phyloP scores from a whole-genome alignment of 192 early-diverging fungal genomes.

The Coemansia sp. region DNA sequence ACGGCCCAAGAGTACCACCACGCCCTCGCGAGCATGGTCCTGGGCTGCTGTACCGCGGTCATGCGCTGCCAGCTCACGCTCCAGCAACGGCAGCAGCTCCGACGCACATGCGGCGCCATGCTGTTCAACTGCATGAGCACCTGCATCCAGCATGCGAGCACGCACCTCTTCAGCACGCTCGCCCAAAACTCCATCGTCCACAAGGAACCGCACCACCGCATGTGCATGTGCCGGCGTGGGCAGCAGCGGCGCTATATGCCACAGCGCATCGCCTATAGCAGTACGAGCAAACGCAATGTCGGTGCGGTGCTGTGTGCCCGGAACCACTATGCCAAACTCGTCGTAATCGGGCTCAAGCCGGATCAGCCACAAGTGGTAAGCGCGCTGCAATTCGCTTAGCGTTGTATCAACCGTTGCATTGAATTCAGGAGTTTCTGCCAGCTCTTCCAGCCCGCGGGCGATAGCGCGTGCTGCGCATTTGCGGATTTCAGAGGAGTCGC shows the following conservation, averaged over 20 bases:
- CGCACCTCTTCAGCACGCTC: slow-evolving; percentile 79
- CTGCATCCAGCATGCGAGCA: slow-evolving; percentile 80
- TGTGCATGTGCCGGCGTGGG: slow-evolving; percentile 52
- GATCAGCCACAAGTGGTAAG: slow-evolving; percentile 53
- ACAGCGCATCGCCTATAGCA: slow-evolving; percentile 77
- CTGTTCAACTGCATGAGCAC: slow-evolving; percentile 69
- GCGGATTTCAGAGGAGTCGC: slow-evolving; percentile 25
- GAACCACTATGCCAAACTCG: slow-evolving; percentile 84
- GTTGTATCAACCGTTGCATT: slow-evolving; percentile 11
- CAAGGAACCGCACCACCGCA: slow-evolving; percentile 72
- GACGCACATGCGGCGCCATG: slow-evolving; percentile 68
- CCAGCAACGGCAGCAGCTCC: slow-evolving; percentile 72
- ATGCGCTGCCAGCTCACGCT: slow-evolving; percentile 71
- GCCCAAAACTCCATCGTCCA: slow-evolving; percentile 79
- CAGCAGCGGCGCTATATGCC: slow-evolving; percentile 63
- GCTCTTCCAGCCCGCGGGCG: slow-evolving; percentile 13
- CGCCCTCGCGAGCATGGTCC: slow-evolving; percentile 87
- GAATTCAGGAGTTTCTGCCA: slow-evolving; percentile 1
- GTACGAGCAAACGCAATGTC: slow-evolving; percentile 80
- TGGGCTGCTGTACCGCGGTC: slow-evolving; percentile 69
- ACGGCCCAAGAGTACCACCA: slow-evolving; percentile 89
- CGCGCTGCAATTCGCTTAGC: slow-evolving; percentile 19
- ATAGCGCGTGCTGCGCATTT: slow-evolving; percentile 27
- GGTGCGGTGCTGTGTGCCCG: slow-evolving; percentile 73
- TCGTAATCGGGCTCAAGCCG: slow-evolving; percentile 86